Evolutionary conservation across 163 green algal genomes (phyloP).

Genomic region (Smithsoniella earleae): DNA sequence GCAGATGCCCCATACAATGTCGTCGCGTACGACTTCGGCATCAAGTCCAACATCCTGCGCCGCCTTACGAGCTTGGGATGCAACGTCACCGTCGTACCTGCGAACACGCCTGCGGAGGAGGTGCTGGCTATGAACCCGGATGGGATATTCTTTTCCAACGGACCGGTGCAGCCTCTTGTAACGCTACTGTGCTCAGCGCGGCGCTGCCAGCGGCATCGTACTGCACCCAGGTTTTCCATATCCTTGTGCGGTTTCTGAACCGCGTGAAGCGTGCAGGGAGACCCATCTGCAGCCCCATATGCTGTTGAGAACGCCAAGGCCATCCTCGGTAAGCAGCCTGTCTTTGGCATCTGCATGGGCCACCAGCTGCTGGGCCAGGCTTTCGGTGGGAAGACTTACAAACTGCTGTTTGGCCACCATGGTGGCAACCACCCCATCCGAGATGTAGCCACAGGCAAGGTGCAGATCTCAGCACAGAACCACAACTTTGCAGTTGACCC

Average conservation of each 20-base stretch:
- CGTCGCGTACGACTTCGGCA: slow-evolving; percentile 95
- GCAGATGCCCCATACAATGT: slow-evolving; percentile 47
- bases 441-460: slow-evolving; percentile 60
- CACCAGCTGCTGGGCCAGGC: slow-evolving; percentile 91
- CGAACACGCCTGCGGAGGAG: slow-evolving; percentile 74
- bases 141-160: slow-evolving; percentile 96
- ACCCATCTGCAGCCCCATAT: slow-evolving; percentile 93
- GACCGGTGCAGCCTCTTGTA: slow-evolving; percentile 52
- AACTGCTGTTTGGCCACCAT: slow-evolving; percentile 99
- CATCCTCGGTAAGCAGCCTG: slow-evolving; percentile 88
- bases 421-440: slow-evolving; percentile 98
- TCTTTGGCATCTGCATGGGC: slow-evolving; percentile 99
- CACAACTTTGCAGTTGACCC: slow-evolving; percentile 99
- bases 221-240: too few species aligned
- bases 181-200: too few species aligned
- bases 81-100: slow-evolving; percentile 92
- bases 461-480: slow-evolving; percentile 96
- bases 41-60: slow-evolving; percentile 98
- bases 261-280: slow-evolving; percentile 57
- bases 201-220: too few species aligned
- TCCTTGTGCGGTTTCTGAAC: too few species aligned
- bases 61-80: slow-evolving; percentile 80
- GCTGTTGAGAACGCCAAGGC: slow-evolving; percentile 86
- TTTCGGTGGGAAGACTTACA: slow-evolving; percentile 93
- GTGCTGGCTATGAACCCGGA: slow-evolving; percentile 93